A percentile compares a stretch with the other conserved stretches of the same genome.
Conservation (phyloP, 805 yeast species). For the Yarrowia sp. region DNA sequence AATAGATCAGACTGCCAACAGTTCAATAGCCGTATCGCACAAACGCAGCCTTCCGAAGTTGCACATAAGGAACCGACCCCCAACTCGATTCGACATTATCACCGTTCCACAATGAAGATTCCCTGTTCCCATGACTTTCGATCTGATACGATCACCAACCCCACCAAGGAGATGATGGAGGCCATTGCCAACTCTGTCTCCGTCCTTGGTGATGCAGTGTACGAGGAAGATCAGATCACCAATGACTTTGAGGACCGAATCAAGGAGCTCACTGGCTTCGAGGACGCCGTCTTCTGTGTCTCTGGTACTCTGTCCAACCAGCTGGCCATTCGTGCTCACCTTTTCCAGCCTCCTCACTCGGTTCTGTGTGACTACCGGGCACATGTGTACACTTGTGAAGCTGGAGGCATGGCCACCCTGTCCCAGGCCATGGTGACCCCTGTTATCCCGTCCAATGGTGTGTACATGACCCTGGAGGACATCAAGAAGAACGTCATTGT, state of each 20-base stretch:
- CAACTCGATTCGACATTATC: too few species aligned
- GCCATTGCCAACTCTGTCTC: conserved; percentile 49
- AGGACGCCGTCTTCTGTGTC: conserved; percentile 76
- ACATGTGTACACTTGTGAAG: conserved; percentile 80
- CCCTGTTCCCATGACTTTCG: conserved; percentile 29
- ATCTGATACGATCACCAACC: conserved; percentile 88
- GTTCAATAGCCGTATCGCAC: too few species aligned
- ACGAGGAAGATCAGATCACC: conserved; percentile 76
- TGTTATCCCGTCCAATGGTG: conserved; percentile 72
- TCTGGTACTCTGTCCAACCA: conserved; percentile 93
- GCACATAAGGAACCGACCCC: too few species aligned
- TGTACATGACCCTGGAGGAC: conserved; percentile 77
- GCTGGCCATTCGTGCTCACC: conserved; percentile 71
- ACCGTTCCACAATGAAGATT: neutral
- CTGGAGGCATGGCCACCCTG: conserved; percentile 85
- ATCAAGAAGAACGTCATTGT: conserved; percentile 61
- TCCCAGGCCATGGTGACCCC: conserved; percentile 92
- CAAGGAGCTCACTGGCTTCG: conserved; percentile 70
- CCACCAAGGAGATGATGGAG: conserved; percentile 68
- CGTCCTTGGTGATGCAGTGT: conserved; percentile 81
- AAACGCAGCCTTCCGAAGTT: too few species aligned
- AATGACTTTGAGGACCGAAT: conserved; percentile 60
- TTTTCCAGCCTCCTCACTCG: conserved; percentile 81
- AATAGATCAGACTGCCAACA: too few species aligned
- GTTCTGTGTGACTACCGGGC: conserved; percentile 82